phyloP scores from a whole-genome alignment of 2,329 filamentous ascomycete genomes.

The Truncatella angustata region DNA sequence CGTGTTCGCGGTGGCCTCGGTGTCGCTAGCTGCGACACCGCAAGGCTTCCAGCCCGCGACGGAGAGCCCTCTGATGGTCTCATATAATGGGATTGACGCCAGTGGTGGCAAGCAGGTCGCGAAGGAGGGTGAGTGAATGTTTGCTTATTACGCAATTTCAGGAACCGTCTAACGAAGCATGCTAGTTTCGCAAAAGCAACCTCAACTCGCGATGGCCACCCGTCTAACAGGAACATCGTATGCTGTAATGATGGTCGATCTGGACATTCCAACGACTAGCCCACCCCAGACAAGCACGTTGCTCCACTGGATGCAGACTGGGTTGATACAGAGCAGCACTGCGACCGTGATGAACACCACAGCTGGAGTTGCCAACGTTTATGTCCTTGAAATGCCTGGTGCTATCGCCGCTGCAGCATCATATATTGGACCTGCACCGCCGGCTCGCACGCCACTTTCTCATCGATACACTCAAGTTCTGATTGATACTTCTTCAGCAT shows the following conservation, averaged over 20 bases:
- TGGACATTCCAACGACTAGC: constrained; percentile 45
- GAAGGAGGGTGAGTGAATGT: constrained; percentile 30
- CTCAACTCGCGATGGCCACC: constrained; percentile 34
- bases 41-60: constrained; percentile 37
- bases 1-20: constrained; percentile 30
- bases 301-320: constrained; percentile 43
- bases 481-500: constrained; percentile 27
- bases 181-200: constrained; percentile 32
- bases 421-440: constrained; percentile 27
- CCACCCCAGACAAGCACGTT: constrained; percentile 35
- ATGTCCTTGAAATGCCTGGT: constrained; percentile 19
- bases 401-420: constrained; percentile 20
- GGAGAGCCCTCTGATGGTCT: constrained; percentile 37
- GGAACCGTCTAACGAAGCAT: constrained; percentile 12
- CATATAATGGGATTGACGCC: constrained; percentile 33
- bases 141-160: background rate
- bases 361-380: constrained; percentile 17
- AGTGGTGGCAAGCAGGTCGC: constrained; percentile 36
- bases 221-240: constrained; percentile 39
- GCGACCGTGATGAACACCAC: constrained; percentile 27
- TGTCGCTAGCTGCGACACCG: constrained; percentile 38
- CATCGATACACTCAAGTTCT: constrained; percentile 30
- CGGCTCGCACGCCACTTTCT: constrained; percentile 26
- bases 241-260: constrained; percentile 41
- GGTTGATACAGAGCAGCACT: constrained; percentile 27